Percentiles rank a stretch among this genome's conserved stretches.
Evolutionary conservation across 495 filamentous ascomycete species (phyloP).

Genomic region (Endocarpon pusillum): DNA sequence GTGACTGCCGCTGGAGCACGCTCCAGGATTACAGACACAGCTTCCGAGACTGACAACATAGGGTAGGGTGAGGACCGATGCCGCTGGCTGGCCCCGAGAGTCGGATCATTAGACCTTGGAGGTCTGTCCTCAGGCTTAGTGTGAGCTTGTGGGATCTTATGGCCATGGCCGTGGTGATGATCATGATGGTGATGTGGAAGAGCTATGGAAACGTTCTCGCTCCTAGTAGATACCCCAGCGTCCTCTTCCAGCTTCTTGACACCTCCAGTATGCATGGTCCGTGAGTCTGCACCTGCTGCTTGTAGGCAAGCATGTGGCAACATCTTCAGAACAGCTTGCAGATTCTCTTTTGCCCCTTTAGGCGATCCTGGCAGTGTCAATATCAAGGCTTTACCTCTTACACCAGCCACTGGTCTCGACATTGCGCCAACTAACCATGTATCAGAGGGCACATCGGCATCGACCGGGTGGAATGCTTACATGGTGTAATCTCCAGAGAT

Average conservation of each 20-base stretch:
- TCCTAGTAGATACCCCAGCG: slow-evolving; percentile 44
- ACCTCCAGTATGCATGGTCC: slow-evolving; percentile 63
- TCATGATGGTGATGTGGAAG: slow-evolving; percentile 33
- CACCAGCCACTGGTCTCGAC: slow-evolving; percentile 84
- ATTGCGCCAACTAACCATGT: slow-evolving; percentile 69
- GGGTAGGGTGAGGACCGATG: slow-evolving; percentile 80
- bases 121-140: slow-evolving; percentile 43
- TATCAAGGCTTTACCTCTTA: slow-evolving; percentile 68
- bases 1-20: slow-evolving; percentile 44
- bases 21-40: slow-evolving; percentile 50
- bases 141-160: slow-evolving; percentile 52
- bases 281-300: slow-evolving; percentile 67
- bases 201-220: too few relatives aligned
- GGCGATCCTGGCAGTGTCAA: slow-evolving; percentile 88
- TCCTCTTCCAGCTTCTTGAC: slow-evolving; percentile 70
- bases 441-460: slow-evolving; percentile 10
- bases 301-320: slow-evolving; percentile 88
- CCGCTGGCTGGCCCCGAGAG: slow-evolving; percentile 55
- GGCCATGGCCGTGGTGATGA: slow-evolving; percentile 36
- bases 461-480: slow-evolving; percentile 31
- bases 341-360: slow-evolving; percentile 91
- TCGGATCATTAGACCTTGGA: slow-evolving; percentile 61
- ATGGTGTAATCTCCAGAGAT: slow-evolving; percentile 75
- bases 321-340: slow-evolving; percentile 76
- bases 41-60: slow-evolving; percentile 74